Evolutionary conservation across 768 basidiomycete species (phyloP), one percentile per base, ranked within the genome.

Genomic region (Gelatoporia subvermispora): DNA sequence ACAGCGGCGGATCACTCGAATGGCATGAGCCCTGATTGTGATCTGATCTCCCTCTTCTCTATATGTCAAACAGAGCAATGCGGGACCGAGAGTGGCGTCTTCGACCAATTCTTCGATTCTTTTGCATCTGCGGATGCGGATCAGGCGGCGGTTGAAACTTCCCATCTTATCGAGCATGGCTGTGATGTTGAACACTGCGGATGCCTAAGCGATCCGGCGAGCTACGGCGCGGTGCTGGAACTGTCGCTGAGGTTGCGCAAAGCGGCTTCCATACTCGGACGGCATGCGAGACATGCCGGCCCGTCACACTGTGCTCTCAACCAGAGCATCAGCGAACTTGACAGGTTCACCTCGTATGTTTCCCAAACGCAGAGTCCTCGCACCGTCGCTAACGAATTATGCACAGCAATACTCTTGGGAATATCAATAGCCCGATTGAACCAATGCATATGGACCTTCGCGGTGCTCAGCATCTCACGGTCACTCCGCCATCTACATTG

Each of bases 201-300:
- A 4, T 85, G 83, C 57, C 67, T 84, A 22, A 69, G 73, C 45
- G 82, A 84, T 50, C 56, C 71, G 8, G 56, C 69, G 17, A 75
- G 67, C 55, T 84, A 85, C 57, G 77, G 68, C 47, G 74, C 73
- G n/a, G 68, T 82, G 18, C 72, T 85, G 10, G 82, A 86, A 55
- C 67, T 86, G n/a, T 84, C 82, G 2, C 65, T 84, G 24, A 72
- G 80, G 43, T 72, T 86, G 18, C 73, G 82, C 20, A 79, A 74
- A 55, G 81, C 80, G 10, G 74, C 77, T 10, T 72, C 80, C 45
- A 66, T 76, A 35, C 73, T 85, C 35, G 67, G 72, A 10, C 76
- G 70, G 35, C 76, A 76, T 15, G 57, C 74, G 17, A 65, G 63
- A 34, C 75, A 77, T 44, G 54, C 64, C 42, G 60, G 58, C 16